Evolutionary conservation across 2,329 filamentous ascomycete genomes (phyloP), one percentile per base, ranked within the genome.

Genomic region (Cercospora brassicicola): DNA sequence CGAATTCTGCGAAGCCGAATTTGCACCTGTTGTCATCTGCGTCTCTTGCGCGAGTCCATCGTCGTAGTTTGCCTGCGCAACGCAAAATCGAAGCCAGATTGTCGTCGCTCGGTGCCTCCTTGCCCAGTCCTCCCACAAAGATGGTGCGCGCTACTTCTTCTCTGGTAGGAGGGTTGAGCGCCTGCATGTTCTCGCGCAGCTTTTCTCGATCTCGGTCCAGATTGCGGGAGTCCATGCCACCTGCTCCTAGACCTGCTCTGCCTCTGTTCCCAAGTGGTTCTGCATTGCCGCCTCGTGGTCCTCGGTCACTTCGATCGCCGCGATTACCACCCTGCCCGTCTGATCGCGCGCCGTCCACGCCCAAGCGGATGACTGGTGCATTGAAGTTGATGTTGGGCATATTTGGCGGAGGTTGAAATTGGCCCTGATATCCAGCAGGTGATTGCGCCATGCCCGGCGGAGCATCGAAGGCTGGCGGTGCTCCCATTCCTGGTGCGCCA

Each of bases 381-480:
- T 92, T 96, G 84, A 98, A 97, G 83, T 99, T 97, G 84, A 99
- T 97, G 79, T 96, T 96, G 62, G 94, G 93, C 86, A 97, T 92
- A 78, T 95, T 97, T 61, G 91, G 85, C 9, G 94, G 94, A 59
- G 93, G 89, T 83, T 96, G 92, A 81, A 97, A 97, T 80, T 89
- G 92, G 67, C 89, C 84, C 70, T 92, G 93, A 72, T 96, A 89
- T 76, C 88, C 89, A 83, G 90, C 91, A 82, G 91, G 87, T 83
- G 85, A 85, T 80, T 88, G 91, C 78, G 91, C 90, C 81, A 94
- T 87, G 80, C 91, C 92, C 67, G 91, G 91, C 72, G 91, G 89
- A 77, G 90, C 88, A 78, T 87, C 89, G 79, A 93, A 92, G 78
- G 93, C 93, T 74, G 93, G 92, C 75, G 91, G 91, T 75, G 90